These are phyloP conservation scores for Solanum pennellii DNA, from an alignment of 257 asterid genomes.

Conservation along the genomic window DNA sequence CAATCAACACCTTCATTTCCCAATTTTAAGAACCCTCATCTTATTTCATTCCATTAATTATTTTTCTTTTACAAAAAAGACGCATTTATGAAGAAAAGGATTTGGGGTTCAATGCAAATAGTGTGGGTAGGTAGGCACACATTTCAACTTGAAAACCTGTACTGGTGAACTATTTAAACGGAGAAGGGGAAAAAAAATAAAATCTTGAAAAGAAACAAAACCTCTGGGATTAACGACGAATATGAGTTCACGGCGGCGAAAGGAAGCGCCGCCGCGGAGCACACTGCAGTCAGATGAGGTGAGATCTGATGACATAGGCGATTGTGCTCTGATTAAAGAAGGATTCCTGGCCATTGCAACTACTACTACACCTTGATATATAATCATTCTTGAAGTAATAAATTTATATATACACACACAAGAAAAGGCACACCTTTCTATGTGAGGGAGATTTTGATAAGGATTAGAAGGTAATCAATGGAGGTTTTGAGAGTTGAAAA, in stretches of 20 bases:
- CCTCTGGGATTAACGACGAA: conserved; percentile 91
- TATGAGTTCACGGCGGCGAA: conserved; percentile 76
- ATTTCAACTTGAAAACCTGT: background rate
- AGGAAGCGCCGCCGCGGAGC: conserved; percentile 22
- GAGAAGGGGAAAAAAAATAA: background rate
- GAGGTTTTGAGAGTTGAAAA: background rate
- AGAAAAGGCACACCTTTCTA: background rate
- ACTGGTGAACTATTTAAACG: background rate
- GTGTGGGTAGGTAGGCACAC: background rate
- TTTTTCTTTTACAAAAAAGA: background rate
- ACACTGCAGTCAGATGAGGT: conserved; percentile 33
- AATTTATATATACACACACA: background rate
- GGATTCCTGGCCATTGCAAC: conserved; percentile 53
- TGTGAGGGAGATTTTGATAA: background rate
- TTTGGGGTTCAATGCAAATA: background rate
- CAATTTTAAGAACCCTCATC: background rate
- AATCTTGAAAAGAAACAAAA: background rate
- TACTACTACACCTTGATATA: conserved; percentile 26
- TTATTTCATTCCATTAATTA: background rate
- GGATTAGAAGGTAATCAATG: background rate
- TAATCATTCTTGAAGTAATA: conserved; percentile 15
- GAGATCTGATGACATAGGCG: conserved; percentile 54
- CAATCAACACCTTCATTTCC: background rate
- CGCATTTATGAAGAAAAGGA: background rate
- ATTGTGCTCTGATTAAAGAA: conserved; percentile 51